Base-by-base conservation (phyloP, 2,329 filamentous ascomycete species). In the Botrytis fabae region DNA sequence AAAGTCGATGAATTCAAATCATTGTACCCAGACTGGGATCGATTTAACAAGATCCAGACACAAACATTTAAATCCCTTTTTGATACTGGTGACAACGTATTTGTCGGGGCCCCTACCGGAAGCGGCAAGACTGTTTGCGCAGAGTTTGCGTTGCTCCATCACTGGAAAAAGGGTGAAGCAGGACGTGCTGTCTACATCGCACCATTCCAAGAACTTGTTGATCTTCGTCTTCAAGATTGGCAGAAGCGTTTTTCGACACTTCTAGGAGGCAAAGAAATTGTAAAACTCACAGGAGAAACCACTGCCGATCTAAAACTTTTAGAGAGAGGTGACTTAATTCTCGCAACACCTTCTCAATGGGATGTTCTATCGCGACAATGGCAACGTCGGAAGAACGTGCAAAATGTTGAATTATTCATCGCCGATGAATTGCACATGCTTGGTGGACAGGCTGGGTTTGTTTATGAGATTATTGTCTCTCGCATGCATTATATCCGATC, bases 111-210 rank as follows among this genome's bases (percentile, higher is more conserved):
- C n/a, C 92, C 96, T 1, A 95, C 95, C 14, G 95, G 96, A 61
- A 97, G 94, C 80, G 96, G 96, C 74, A 99, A 99, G 87, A 98
- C 96, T 1, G 91, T 98, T 2, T 98, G 96, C 80, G 96, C 96
- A 2, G 96, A 99, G 81, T 96, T 99, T 83, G 92, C 96, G 10
- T 85, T 99, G 68, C 85, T 99, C 40, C 91, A 92, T 71, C 93
- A 97, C 82, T 99, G 96, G 95, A 87, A 90, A 2, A 90, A 91
- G 77, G 84, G 85, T 59, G 87, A 91, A 44, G 85, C 89, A 72
- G 93, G 93, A 0, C 92, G 94, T 74, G 94, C 95, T 35, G 93
- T 99, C 35, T 99, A 99, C 80, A 89, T 99, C 78, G 94, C 95
- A 38, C 97, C 96, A 0, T 97, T 95, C 85, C 95, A 98, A 80